These are phyloP conservation scores for Alternaria gaisen DNA, from an alignment of 2,329 filamentous ascomycete genomes.

Conservation along the genomic window DNA sequence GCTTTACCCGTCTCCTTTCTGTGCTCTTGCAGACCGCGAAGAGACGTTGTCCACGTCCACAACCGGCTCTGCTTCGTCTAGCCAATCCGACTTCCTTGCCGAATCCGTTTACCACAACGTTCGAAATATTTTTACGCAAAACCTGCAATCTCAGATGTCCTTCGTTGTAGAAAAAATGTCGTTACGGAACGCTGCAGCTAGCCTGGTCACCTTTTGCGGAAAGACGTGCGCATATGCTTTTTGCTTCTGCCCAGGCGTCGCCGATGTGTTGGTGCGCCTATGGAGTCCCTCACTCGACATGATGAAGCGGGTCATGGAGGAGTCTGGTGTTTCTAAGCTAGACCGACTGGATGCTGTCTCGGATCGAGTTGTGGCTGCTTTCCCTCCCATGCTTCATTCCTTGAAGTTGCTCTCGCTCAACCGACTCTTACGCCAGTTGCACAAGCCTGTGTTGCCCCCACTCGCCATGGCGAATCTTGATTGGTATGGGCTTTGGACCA, in stretches of 20 bases:
- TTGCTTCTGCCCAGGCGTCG: slow-evolving; percentile 87
- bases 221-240: slow-evolving; percentile 93
- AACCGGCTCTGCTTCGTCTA: slow-evolving; percentile 67
- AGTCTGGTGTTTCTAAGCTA: slow-evolving; percentile 69
- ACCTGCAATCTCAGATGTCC: slow-evolving; percentile 81
- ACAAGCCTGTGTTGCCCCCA: slow-evolving; percentile 71
- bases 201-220: slow-evolving; percentile 80
- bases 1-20: slow-evolving; percentile 72
- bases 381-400: slow-evolving; percentile 71
- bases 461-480: slow-evolving; percentile 75
- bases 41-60: slow-evolving; percentile 56
- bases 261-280: slow-evolving; percentile 81
- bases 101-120: slow-evolving; percentile 88
- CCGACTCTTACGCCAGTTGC: slow-evolving; percentile 66
- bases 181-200: slow-evolving; percentile 72
- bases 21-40: slow-evolving; percentile 67
- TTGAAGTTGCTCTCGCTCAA: slow-evolving; percentile 71
- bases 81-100: slow-evolving; percentile 72
- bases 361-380: slow-evolving; percentile 72
- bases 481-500: slow-evolving; percentile 86
- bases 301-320: slow-evolving; percentile 75
- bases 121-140: slow-evolving; percentile 83
- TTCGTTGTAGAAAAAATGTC: slow-evolving; percentile 92
- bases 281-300: slow-evolving; percentile 77
- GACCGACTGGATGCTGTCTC: slow-evolving; percentile 59